Evolutionary conservation across 2,329 filamentous ascomycete species (phyloP), one percentile per base, ranked within the genome.

Genomic region (Byssothecium circinans): DNA sequence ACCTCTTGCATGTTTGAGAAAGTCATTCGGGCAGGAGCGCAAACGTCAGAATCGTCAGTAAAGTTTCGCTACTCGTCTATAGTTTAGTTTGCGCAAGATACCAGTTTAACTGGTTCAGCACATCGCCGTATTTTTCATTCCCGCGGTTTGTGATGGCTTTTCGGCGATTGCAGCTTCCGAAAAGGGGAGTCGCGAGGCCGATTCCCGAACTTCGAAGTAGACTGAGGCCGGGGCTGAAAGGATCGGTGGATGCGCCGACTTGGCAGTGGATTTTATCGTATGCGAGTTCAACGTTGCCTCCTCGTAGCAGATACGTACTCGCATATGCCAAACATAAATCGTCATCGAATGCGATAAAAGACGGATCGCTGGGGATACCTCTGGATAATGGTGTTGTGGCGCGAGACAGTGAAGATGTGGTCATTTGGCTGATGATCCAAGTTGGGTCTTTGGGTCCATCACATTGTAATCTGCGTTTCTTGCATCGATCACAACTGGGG

Each of bases 251-350:
- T 0, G 48, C 33, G 11, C 40, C 45, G 3, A 32, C 29, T 3
- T 49, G 22, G 2, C 15, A 39, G 19, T 58, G 43, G 30, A 61
- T 53, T 50, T 60, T 59, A 17, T 65, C 51, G 40, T 51, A 65
- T 8, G 61, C 64, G 15, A 63, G 22, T 19, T 64, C 64, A 12
- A 66, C 52, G 2, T 57, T 50, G 7, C 61, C 61, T 4, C 60
- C 61, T 49, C 53, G 48, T 20, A 67, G 40, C 10, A 67, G 40
- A 14, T 54, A 57, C 40, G 62, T 62, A 22, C 60, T 61, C 4
- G 62, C 60, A 37, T 59, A 67, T 8, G 58, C 50, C 11, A 67
- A 38, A 34, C 54, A 66, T 18, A 66, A 58, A 8, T 58, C 53
- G 30, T 65, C 55, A 34, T 60, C 50, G 20, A 67, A 65, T 1